These are phyloP conservation scores for Euphorbia lathyris DNA, from an alignment of 345 rosid species.

Conservation along the genomic window DNA sequence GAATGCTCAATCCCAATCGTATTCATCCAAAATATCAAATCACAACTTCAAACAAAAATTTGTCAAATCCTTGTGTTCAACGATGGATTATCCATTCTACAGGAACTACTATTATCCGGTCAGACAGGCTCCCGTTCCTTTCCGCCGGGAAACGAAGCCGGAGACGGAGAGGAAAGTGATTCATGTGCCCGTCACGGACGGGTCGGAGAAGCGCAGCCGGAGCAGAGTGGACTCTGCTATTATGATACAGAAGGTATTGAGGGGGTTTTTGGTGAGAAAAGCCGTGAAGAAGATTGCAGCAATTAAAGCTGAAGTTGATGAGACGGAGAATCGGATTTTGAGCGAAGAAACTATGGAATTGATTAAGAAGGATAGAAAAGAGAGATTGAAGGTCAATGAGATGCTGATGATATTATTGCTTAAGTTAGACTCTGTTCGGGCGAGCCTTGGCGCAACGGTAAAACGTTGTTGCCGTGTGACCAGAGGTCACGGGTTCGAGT, in stretches of 20 bases:
- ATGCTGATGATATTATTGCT: conserved; percentile 54
- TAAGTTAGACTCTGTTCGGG: conserved; percentile 57
- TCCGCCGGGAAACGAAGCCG: neutral
- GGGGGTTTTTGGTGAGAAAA: conserved; percentile 60
- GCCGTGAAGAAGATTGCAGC: conserved; percentile 41
- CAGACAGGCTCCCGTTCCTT: conserved; percentile 14
- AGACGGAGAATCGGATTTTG: conserved; percentile 40
- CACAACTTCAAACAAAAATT: no score
- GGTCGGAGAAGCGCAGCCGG: conserved; percentile 22
- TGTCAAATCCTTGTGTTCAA: no score
- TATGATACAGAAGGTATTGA: conserved; percentile 53
- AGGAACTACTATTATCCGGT: conserved; percentile 3
- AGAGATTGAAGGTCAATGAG: conserved; percentile 48
- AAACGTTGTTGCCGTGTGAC: no score
- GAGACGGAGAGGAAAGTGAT: conserved; percentile 38
- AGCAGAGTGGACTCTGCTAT: conserved; percentile 32
- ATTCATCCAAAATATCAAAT: neutral
- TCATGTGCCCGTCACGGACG: conserved; percentile 46
- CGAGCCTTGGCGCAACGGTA: no score
- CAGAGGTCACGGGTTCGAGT: no score
- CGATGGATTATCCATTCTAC: conserved; percentile 39
- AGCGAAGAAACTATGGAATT: conserved; percentile 28
- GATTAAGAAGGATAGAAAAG: conserved; percentile 39
- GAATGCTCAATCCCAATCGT: neutral
- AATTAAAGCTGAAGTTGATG: conserved; percentile 39